A percentile compares a stretch with the other conserved stretches of the same genome.
Conservation (phyloP, 306 rosid genomes). For the Sicyos baderoa region DNA sequence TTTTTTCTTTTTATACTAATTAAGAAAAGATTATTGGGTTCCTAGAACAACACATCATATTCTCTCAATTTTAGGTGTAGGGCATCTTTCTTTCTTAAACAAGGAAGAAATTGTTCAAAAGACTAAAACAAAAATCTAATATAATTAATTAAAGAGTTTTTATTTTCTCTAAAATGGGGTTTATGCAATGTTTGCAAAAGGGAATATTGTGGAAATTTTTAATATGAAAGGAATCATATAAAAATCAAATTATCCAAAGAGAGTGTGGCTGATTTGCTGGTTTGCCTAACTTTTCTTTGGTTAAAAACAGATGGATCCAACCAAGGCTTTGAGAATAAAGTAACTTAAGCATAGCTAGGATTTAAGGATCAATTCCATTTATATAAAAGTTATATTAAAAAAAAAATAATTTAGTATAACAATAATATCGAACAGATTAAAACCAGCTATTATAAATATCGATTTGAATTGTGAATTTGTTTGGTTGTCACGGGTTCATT, state of each 20-base stretch:
- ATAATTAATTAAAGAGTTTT: neutral
- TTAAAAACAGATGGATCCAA: constrained; percentile 1
- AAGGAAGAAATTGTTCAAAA: neutral
- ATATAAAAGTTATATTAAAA: too few relatives aligned
- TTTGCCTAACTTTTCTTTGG: neutral
- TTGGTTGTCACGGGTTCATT: too few relatives aligned
- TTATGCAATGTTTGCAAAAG: neutral
- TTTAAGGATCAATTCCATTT: neutral
- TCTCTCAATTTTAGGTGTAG: neutral
- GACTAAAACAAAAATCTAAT: neutral
- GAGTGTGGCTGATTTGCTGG: neutral
- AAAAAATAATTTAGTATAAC: too few relatives aligned
- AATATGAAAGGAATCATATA: constrained; percentile 1
- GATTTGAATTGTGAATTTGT: too few relatives aligned
- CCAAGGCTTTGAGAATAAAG: constrained; percentile 7
- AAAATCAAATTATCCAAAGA: neutral
- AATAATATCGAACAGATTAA: too few relatives aligned
- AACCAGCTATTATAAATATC: too few relatives aligned
- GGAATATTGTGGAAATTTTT: neutral
- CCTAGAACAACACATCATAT: neutral
- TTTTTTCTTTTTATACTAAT: neutral
- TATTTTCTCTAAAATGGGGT: neutral
- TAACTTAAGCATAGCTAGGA: neutral
- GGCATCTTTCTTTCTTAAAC: neutral
- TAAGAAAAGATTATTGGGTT: neutral